Conservation (phyloP, 1,139 yeast species). For the Yamadazyma conglobata region DNA sequence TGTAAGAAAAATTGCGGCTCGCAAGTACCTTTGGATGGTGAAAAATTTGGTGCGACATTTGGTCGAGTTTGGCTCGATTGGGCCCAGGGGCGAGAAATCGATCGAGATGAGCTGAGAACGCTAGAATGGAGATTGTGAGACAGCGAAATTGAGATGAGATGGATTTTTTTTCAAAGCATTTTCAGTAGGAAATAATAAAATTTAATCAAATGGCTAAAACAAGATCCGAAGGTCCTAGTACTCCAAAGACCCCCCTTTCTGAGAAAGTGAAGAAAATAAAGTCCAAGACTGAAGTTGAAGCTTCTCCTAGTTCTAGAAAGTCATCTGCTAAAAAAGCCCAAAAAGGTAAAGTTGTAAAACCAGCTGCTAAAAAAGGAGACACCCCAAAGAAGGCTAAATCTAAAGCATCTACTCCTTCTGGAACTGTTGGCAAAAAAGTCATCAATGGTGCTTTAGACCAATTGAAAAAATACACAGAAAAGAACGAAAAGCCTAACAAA, state of each 20-base stretch:
- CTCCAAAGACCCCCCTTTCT: constrained; percentile 21
- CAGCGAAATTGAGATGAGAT: constrained; percentile 14
- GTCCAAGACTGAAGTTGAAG: constrained; percentile 16
- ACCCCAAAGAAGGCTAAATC: constrained; percentile 3
- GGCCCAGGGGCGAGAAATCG: too few relatives aligned
- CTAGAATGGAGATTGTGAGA: background rate
- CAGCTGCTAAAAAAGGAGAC: constrained; percentile 5
- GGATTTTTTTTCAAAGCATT: constrained; percentile 13
- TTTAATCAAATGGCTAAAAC: constrained; percentile 26
- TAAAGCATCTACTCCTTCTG: constrained; percentile 3
- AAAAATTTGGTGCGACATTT: background rate
- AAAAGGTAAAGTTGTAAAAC: constrained; percentile 14
- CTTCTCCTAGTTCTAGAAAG: constrained; percentile 23
- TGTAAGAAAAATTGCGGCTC: constrained; percentile 1
- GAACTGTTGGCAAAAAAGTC: constrained; percentile 20
- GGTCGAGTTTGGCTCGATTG: constrained; percentile 1
- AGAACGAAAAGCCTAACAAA: constrained; percentile 26
- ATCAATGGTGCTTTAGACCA: constrained; percentile 49
- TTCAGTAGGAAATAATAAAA: constrained; percentile 1
- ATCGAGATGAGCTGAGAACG: too few relatives aligned
- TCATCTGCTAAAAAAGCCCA: constrained; percentile 15
- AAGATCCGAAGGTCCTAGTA: constrained; percentile 26
- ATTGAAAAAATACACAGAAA: constrained; percentile 40
- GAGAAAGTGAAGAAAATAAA: constrained; percentile 17
- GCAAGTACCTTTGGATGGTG: too few relatives aligned